Conservation (phyloP, 345 rosid genomes). For the Citrus australasica region DNA sequence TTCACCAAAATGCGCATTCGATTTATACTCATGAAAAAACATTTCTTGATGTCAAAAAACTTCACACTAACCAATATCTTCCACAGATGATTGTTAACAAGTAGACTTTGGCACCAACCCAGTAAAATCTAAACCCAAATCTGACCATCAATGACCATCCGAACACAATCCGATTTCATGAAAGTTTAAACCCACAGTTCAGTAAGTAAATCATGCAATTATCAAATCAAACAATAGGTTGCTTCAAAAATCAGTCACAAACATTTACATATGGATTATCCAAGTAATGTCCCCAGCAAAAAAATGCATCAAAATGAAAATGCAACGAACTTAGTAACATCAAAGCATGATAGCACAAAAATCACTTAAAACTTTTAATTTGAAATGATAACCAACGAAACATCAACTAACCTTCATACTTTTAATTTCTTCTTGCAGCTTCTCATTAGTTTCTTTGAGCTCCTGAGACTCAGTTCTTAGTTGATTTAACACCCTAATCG, state of each 20-base stretch:
- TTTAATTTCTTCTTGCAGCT: slow-evolving; percentile 76
- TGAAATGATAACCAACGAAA: not conserved
- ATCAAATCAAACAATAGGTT: not conserved
- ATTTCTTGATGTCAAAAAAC: not conserved
- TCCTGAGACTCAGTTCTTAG: slow-evolving; percentile 70
- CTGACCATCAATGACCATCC: not conserved
- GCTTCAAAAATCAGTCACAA: not conserved
- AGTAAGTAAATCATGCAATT: not conserved
- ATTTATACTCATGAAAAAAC: not conserved
- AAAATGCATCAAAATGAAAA: not conserved
- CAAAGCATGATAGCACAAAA: not conserved
- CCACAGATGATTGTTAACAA: not conserved
- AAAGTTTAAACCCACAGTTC: not conserved
- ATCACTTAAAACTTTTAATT: not conserved
- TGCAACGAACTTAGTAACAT: not conserved
- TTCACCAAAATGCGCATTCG: not conserved
- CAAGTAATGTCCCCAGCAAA: not conserved
- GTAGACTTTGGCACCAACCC: not conserved
- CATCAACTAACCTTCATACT: slow-evolving; percentile 58
- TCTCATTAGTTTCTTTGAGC: slow-evolving; percentile 74
- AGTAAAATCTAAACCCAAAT: not conserved
- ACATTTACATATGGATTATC: not conserved
- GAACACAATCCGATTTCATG: not conserved
- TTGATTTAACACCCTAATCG: slow-evolving; percentile 74
- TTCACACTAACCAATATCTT: not conserved